Base-by-base conservation (phyloP, 2,329 filamentous ascomycete genomes). In the Trichoderma atrobrunneum region DNA sequence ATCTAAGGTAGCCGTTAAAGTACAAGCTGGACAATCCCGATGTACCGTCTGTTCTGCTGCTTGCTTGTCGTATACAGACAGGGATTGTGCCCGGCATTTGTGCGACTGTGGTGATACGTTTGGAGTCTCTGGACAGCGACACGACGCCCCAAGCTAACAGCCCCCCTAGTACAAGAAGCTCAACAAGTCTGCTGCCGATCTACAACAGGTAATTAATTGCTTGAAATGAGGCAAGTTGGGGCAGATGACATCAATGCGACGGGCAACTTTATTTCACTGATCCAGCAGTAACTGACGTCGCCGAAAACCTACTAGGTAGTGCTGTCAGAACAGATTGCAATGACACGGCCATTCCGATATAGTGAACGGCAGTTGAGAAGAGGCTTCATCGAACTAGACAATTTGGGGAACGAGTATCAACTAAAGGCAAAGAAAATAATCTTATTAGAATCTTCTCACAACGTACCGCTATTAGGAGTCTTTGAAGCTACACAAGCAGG, bases 71-170 rank as follows among this genome's bases (percentile, higher is more conserved):
- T 1, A 7, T 39, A 39, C 61, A 14, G n/a, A 36, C 61, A 14
- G 21, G 39, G 61, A n/a, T 30, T 64, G 36, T 5, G 21, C 39
- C 39, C 61, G 36, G 61, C 36, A 32, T 64, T 32, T 64, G 61
- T 64, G 61, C 61, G 61, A 64, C 61, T 64, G 36, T 64, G 39
- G 61, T 64, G 61, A 64, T 64, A 64, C 61, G 28, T 28, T 54
- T 54, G 48, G 48, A 54, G 48, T 54, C 48, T 54, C 48, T 54
- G 48, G 48, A 14, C 36, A 11, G 61, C 48, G 16, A 51, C 16
- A 48, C 61, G 14, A 36, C 34, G 43, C 43, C n/a, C n/a, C 16
- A 43, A 48, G 12, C 32, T 26, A 64, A n/a, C 16, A 32, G 57
- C 36, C 61, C 61, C 36, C 24, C 36, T 48, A 30, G 61, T 1